Conservation (phyloP, 306 rosid species). For the Cicer cuneatum region DNA sequence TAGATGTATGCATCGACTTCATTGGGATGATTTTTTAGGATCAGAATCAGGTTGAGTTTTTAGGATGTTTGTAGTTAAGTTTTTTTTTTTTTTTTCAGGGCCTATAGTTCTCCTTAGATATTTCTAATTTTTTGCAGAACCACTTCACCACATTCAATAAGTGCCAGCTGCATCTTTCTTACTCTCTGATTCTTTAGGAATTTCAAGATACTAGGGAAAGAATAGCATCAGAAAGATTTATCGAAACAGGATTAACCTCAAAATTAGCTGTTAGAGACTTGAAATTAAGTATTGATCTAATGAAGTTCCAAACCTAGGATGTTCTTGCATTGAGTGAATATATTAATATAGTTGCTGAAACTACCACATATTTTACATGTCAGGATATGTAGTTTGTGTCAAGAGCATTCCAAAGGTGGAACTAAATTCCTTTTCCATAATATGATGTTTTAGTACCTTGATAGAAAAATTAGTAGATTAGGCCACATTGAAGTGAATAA, state of each 20-base stretch:
- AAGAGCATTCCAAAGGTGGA: constrained; percentile 23
- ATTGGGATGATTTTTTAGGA: constrained; percentile 8
- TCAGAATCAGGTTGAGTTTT: not conserved
- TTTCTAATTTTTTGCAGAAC: constrained; percentile 2
- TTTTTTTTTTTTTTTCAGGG: constrained; percentile 8
- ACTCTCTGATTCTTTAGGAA: constrained; percentile 22
- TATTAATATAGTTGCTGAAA: constrained; percentile 19
- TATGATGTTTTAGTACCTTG: constrained; percentile 17
- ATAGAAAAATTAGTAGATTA: constrained; percentile 28
- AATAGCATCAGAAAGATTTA: constrained; percentile 9
- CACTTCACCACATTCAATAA: constrained; percentile 23
- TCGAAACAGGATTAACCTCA: constrained; percentile 15
- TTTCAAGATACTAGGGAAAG: constrained; percentile 14
- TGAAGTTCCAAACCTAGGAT: constrained; percentile 20
- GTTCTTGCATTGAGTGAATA: constrained; percentile 25
- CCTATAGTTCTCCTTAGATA: constrained; percentile 18
- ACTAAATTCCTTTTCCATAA: constrained; percentile 11
- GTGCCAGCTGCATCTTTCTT: constrained; percentile 11
- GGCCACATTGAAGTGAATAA: constrained; percentile 7
- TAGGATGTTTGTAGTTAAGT: not conserved
- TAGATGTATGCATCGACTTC: constrained; percentile 15
- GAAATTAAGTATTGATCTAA: constrained; percentile 3
- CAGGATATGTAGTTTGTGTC: constrained; percentile 8
- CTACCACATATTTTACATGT: constrained; percentile 29
- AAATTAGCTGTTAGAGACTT: constrained; percentile 19